Base-by-base conservation (phyloP, 2,329 filamentous ascomycete species). In the Thelonectria blattea region DNA sequence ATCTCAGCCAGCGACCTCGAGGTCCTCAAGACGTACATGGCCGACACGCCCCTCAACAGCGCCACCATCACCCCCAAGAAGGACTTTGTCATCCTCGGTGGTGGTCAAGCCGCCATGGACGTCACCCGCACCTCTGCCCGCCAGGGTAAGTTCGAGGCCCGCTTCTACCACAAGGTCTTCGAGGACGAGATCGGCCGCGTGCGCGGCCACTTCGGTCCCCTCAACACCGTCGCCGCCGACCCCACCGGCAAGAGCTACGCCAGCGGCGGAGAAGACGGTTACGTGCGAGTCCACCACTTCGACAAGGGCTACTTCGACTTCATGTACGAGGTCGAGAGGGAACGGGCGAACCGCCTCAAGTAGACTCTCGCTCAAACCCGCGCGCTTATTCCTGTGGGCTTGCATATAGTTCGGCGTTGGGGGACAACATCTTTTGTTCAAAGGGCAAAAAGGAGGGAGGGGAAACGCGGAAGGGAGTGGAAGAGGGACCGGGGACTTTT, bases 151-250 rank as follows among this genome's bases (percentile, higher is more conserved):
- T 99, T 99, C 83, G 95, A 99, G 81, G 95, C 95, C 46, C 89
- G 95, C 68, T 99, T 99, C 86, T 99, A 97, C 85, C 95, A 99
- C 89, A 98, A 96, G 86, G 90, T 99, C 77, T 98, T 99, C 77
- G 93, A 97, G 80, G 94, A 99, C 79, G 95, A 99, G 83, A 94
- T 98, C 73, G 95, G 95, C 70, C 90, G 95, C 83, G 95, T 99
- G 67, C 88, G 93, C 75, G 95, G 95, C 65, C 95, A 99, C 80
- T 99, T 99, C 80, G 95, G 95, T 75, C 95, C 91, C 68, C 84
- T 97, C 75, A 97, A 99, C 85, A 97, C 95, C 65, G 92, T 99
- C 70, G 93, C 95, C 50, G 92, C 92, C 60, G 92, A 97, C 79
- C 95, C 95, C 30, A 90, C 90, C 62, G 95, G 95, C 73, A 93